Evolutionary conservation across 176 grass and related monocot genomes (phyloP), one percentile per base, ranked within the genome.

Genomic region (Zoysia japonica): DNA sequence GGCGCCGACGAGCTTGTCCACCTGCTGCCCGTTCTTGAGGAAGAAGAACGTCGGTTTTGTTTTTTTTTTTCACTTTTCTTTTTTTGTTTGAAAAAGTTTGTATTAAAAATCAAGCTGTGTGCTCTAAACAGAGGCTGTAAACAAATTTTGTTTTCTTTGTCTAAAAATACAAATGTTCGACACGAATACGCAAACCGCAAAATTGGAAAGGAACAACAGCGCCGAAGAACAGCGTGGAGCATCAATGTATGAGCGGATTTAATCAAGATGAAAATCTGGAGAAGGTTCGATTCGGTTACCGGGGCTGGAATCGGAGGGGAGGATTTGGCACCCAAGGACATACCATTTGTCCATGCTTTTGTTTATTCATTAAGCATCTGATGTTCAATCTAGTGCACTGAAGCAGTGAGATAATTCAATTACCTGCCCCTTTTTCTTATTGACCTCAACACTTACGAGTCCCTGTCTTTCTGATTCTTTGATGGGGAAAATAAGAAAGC

Each of bases 351-450:
- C 44, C 11, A 76, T 43, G 19, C 12, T 56, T 64, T 37, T 41
- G 9, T 52, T 61, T 65, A 70, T 68, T 7, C 63, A 54, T 7
- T 11, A 16, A 41, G 20, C 53, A 53, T 44, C 14, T 54, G 39
- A 20, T 19, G 20, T 57, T 82, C 13, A 69, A 69, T 53, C 47
- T 67, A 70, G 54, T 20, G 28, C 5, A 68, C 7, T 42, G 2
- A 70, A 68, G 46, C 40, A 49, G 35, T 56, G 9, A 81, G 51
- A 71, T 43, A 72, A 52, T 77, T 54, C 17, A 78, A 53, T 47
- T 94, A 94, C 91, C 89, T 98, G 88, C 49, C 96, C 90, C 11
- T 95, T 93, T 85, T 93, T 98, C 85, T 98, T 98, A 82, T 98
- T 98, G 86, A 79, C 86, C 60, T 86, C 84, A 72, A 98, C 92